Evolutionary conservation across 2,329 filamentous ascomycete species (phyloP).

Genomic region (Aspergillus hiratsukae): DNA sequence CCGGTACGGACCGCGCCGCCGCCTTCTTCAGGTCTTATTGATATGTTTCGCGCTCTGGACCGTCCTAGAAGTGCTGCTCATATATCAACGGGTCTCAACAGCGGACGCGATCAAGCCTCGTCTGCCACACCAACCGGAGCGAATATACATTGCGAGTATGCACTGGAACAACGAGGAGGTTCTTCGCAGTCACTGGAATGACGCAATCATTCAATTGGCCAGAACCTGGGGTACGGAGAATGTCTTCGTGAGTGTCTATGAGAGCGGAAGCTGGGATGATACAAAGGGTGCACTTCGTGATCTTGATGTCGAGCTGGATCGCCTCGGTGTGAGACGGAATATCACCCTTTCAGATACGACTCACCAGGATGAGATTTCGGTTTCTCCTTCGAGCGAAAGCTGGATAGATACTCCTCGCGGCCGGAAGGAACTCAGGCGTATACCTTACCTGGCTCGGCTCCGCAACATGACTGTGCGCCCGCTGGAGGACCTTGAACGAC

Average conservation of each 20-base stretch:
- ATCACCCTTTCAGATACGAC: constrained; percentile 57
- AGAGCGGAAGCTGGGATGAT: constrained; percentile 66
- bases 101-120: constrained; percentile 8
- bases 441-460: constrained; percentile 62
- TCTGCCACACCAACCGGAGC: constrained; percentile 15
- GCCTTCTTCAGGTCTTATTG: constrained; percentile 14
- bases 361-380: constrained; percentile 53
- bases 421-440: constrained; percentile 56
- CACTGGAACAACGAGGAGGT: constrained; percentile 64
- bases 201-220: constrained; percentile 55
- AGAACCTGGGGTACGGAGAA: constrained; percentile 57
- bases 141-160: constrained; percentile 64
- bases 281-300: constrained; percentile 59
- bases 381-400: constrained; percentile 45
- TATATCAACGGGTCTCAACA: constrained; percentile 13
- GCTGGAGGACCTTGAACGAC: constrained; percentile 47
- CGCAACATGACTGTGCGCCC: constrained; percentile 62
- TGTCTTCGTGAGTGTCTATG: constrained; percentile 63
- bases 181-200: constrained; percentile 59
- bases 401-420: constrained; percentile 60
- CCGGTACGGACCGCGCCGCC: constrained; percentile 11
- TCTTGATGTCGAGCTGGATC: constrained; percentile 53
- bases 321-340: constrained; percentile 49
- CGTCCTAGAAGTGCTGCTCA: constrained; percentile 15
- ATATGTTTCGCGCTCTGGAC: constrained; percentile 19